Base-by-base conservation (phyloP, 2,329 filamentous ascomycete genomes). In the Bisporella sp. region DNA sequence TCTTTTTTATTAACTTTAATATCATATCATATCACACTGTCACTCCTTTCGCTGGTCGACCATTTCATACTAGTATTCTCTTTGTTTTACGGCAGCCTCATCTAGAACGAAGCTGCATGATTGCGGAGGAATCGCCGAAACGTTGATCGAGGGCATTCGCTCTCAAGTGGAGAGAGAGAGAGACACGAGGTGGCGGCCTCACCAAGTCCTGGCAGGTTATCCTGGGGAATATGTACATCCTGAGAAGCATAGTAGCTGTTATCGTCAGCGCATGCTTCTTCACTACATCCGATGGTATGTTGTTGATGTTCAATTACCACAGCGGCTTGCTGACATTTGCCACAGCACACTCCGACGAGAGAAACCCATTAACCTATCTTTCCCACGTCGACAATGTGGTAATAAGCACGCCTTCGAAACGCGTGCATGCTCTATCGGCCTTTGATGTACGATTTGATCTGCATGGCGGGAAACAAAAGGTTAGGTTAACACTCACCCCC, bases 391-490 rank as follows among this genome's bases (percentile, higher is more conserved):
- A 91, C 54, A 79, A 90, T 64, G 78, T 87, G 32, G 76, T 81
- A 53, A 85, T 99, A 57, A 81, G 89, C 62, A 89, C 90, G 1
- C 83, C 85, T 12, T 87, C 85, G 43, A 82, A 89, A 65, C 82
- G 85, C 52, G 81, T 96, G 44, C 84, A 93, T 64, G 84, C 90
- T 45, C 74, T 87, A 50, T 92, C 90, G 11, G 73, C 81, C 28
- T 99, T 99, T 68, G 88, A 96, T 62, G 73, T 99, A 54, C 84
- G 81, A 31, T 96, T 99, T 66, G 75, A 81, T 51, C 72, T 96
- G 35, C 82, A 87, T 62, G 73, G 79, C 53, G 75, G 78, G 48
- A 72, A 77, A 53, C 78, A 90, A 56, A 79, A 82, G 58, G 75
- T 97, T 62, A 88, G 89, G 57, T 77, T 99, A 47, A 78, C 80